Evolutionary conservation across 306 rosid genomes (phyloP).

Genomic region (Mimosa pudica): DNA sequence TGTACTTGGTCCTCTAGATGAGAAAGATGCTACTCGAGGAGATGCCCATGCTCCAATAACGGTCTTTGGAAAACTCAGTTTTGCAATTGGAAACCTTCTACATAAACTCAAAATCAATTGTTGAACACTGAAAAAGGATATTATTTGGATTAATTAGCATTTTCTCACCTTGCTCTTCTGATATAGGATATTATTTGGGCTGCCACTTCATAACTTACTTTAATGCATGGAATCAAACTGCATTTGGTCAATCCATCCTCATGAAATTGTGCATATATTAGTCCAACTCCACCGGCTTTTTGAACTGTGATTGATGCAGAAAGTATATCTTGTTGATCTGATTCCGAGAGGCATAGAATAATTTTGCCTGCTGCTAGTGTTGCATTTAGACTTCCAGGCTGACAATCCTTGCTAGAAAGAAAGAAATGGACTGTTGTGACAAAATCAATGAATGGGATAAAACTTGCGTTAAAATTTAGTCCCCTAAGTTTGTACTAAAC

Average conservation of each 20-base stretch:
- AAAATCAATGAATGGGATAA: conserved; percentile 25
- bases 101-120: conserved; percentile 25
- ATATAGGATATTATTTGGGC: conserved; percentile 67
- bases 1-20: conserved; percentile 80
- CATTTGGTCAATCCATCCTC: conserved; percentile 55
- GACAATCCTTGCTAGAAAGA: conserved; percentile 64
- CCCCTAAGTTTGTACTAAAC: background rate
- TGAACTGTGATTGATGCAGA: conserved; percentile 61
- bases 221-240: conserved; percentile 56
- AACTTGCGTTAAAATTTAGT: background rate
- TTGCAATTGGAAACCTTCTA: conserved; percentile 67
- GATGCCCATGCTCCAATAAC: conserved; percentile 59
- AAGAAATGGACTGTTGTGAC: conserved; percentile 21
- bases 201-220: conserved; percentile 69
- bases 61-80: conserved; percentile 58
- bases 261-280: conserved; percentile 59
- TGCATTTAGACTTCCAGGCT: conserved; percentile 66
- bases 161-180: conserved; percentile 66
- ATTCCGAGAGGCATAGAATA: conserved; percentile 62
- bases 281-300: conserved; percentile 72
- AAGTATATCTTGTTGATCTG: conserved; percentile 48
- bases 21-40: conserved; percentile 71
- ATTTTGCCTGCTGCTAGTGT: conserved; percentile 69
- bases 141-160: conserved; percentile 17
- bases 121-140: conserved; percentile 20